Evolutionary conservation across 768 basidiomycete genomes (phyloP), one percentile per base, ranked within the genome.

Genomic region (Dioszegia aurantiaca): DNA sequence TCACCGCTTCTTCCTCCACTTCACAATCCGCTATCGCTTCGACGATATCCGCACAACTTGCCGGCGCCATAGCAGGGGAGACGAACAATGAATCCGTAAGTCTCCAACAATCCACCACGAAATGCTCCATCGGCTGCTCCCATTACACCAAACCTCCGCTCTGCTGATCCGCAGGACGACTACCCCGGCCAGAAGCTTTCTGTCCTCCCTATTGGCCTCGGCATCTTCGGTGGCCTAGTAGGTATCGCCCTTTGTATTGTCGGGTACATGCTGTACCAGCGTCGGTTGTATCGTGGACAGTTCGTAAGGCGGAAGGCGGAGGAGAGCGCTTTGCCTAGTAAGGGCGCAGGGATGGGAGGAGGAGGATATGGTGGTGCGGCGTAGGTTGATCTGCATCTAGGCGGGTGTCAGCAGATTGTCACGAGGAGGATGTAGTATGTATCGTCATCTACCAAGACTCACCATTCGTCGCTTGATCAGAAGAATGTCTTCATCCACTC

Each of bases 201-300:
- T 46, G 69, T 73, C 12, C 62, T 70, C 9, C 69, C 71, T 1
- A 73, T 73, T 33, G 71, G 71, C n/a, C 56, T 73, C 4, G 71
- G 71, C 28, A 49, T 73, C 8, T 64, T 73, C 30, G 71, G 65
- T n/a, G 71, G 71, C 62, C 86, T 94, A 59, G 88, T 88, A 28
- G 86, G 86, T 8, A 86, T 92, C 66, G 87, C 87, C 17, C 74
- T 94, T 64, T 84, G 87, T 60, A 84, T 88, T 23, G 87, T 93
- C 58, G 86, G 83, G 49, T 79, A 90, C 74, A 89, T 92, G 63
- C 90, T 89, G 5, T 89, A 86, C 70, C 89, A 93, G 80, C 83
- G 91, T 45, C 85, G 88, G 24, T 87, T 86, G 77, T 89, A 89
- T 72, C 86, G 89, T 80, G 87, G 84, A 82, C 89, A 88, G 59